Percentiles rank a stretch among this genome's conserved stretches.
Evolutionary conservation across 441 rosid genomes (phyloP).

Genomic region (Flueggea neowawraea): DNA sequence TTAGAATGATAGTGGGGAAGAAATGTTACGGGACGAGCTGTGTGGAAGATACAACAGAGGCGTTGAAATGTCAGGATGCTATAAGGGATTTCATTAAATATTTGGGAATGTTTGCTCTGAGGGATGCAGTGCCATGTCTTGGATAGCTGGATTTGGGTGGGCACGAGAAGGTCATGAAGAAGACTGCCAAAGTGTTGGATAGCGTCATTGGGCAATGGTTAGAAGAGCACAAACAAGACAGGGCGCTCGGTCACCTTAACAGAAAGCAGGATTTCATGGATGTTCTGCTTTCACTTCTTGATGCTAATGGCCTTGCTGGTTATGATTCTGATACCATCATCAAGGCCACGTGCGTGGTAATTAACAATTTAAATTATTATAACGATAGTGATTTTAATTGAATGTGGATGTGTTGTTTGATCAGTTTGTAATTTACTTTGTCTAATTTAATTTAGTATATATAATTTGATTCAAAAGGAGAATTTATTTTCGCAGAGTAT

Average conservation of each 20-base stretch:
- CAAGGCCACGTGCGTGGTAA: constrained; percentile 38
- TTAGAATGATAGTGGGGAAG: constrained; percentile 20
- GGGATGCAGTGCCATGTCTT: constrained; percentile 28
- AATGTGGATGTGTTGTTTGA: no score
- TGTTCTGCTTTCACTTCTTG: constrained; percentile 17
- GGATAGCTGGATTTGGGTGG: constrained; percentile 36
- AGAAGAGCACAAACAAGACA: constrained; percentile 26
- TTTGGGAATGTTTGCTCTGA: constrained; percentile 18
- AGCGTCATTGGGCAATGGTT: constrained; percentile 23
- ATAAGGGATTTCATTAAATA: background rate
- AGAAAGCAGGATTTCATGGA: constrained; percentile 32
- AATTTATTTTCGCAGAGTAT: no score
- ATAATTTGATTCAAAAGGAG: no score
- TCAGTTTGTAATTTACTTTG: no score
- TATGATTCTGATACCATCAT: constrained; percentile 26
- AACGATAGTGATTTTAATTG: no score
- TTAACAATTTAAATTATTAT: no score
- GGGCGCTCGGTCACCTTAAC: constrained; percentile 11
- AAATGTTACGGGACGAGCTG: constrained; percentile 22
- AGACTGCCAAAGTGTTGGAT: constrained; percentile 26
- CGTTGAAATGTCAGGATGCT: constrained; percentile 13
- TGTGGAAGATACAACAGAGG: background rate
- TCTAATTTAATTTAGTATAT: no score
- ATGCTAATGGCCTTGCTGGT: background rate
- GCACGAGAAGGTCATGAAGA: constrained; percentile 31